Base-by-base conservation (phyloP, 768 basidiomycete species). In the Baorangia bicolor region DNA sequence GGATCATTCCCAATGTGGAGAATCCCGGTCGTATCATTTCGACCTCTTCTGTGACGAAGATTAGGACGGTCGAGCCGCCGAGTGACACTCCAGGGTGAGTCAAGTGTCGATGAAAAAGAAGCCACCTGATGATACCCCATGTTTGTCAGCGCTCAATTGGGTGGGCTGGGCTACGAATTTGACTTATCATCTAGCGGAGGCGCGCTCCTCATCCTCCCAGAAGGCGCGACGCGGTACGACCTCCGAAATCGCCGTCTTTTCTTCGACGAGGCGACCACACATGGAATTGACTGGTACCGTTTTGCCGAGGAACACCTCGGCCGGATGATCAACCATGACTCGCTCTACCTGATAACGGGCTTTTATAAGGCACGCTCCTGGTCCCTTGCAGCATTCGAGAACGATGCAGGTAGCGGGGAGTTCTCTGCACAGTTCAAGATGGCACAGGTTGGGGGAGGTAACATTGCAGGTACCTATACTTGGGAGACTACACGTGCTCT, bases 151-250 rank as follows among this genome's bases (percentile, higher is more conserved):
- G 14, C 16, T 9, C 39, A 20, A 12, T 35, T 2, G n/a, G n/a
- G 20, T 13, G 34, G 14, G 2, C n/a, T 50, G 2, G 40, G n/a
- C 3, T 61, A 59, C 10, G 49, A 55, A 11, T 59, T 66, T 12
- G 21, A 23, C 23, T 30, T 65, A 4, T 55, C 64, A 1, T 57
- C 63, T 1, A 37, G 23, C 2, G 69, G 64, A 56, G 74, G 70
- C 0, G 70, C 75, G 9, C 50, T 73, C 6, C 60, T 75, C 6
- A 53, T 68, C n/a, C 63, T 75, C 23, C 73, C 73, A 0, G 62
- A 71, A 31, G 75, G 71, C 1, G 68, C 71, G 0, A 30, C 35
- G 12, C 58, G 58, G 5, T 33, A 53, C 14, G 61, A 68, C 14
- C 64, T 72, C n/a, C 58, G 56, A 14, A 64, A 72, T n/a, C 31